Percentiles rank a stretch among this genome's conserved stretches.
These are phyloP conservation scores for Synchytrium microbalum DNA, from an alignment of 371 early-diverging fungal genomes.

Conservation along the genomic window DNA sequence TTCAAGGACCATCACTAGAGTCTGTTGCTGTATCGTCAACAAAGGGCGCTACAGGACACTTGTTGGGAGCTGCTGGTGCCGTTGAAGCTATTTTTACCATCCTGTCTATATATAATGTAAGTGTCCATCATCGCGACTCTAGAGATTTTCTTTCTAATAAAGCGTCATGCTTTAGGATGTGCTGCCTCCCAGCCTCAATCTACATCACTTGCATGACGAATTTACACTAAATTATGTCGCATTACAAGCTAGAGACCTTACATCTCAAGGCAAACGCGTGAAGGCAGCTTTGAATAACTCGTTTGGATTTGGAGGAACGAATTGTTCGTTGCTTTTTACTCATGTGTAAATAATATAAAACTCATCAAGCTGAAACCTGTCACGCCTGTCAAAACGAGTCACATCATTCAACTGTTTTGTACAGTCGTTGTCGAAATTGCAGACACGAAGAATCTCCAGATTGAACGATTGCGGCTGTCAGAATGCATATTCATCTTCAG, in stretches of 20 bases:
- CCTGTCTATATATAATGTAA: conserved; percentile 59
- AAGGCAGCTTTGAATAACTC: conserved; percentile 77
- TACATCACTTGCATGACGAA: conserved; percentile 52
- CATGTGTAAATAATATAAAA: not conserved
- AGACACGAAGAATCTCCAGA: too few relatives aligned
- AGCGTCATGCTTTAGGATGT: conserved; percentile 36
- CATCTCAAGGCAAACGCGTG: conserved; percentile 31
- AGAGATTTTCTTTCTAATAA: not conserved
- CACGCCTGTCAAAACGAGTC: too few relatives aligned
- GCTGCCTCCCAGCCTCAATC: conserved; percentile 80
- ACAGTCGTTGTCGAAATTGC: too few relatives aligned
- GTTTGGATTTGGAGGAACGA: conserved; percentile 97
- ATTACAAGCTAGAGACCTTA: conserved; percentile 43
- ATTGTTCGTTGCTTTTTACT: conserved; percentile 57
- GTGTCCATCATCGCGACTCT: conserved; percentile 2
- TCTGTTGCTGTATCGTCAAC: conserved; percentile 74
- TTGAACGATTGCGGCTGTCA: too few relatives aligned
- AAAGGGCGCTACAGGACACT: conserved; percentile 87
- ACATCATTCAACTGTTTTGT: too few relatives aligned
- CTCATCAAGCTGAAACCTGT: too few relatives aligned
- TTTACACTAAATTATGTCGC: conserved; percentile 75
- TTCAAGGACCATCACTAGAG: conserved; percentile 26
- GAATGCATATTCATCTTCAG: too few relatives aligned
- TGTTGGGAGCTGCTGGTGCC: conserved; percentile 91
- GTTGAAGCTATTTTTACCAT: conserved; percentile 89